Base-by-base conservation (phyloP, 768 basidiomycete genomes). In the Lentinula aciculospora region DNA sequence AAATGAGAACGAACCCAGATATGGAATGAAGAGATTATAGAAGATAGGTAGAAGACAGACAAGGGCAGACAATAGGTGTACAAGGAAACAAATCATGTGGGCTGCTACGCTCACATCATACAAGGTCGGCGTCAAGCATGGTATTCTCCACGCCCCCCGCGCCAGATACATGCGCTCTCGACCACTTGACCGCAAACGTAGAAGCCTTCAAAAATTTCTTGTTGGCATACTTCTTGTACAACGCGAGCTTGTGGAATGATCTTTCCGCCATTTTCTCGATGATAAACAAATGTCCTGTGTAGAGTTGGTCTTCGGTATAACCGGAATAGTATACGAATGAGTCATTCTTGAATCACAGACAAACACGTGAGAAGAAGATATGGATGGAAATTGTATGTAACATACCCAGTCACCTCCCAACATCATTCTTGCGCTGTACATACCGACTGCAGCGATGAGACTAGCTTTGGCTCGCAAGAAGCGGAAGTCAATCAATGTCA, bases 181-280 rank as follows among this genome's bases (percentile, higher is more conserved):
- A 87, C 86, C 86, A 89, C 57, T 88, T 81, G 66, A 89, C 78
- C 42, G 89, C 89, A 66, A 85, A 92, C 37, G 81, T 70, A 19
- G 88, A 86, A 29, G 89, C 96, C 72, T 96, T 93, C 69, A 98
- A 84, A 82, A 97, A 98, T 73, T 94, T 95, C 85, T 95, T 97
- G 80, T 91, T 83, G 45, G 93, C 85, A 72, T 98, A 99, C 77
- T 99, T 98, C 79, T 89, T 89, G 83, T 85, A 95, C 37, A 94
- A 88, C 72, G 94, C 93, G 64, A 88, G 84, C 50, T 83, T 78
- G n/a, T 83, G 77, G 71, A 98, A 98, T 63, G 84, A 83, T 6
- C 81, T 74, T 62, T 93, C 91, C 2, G 81, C 76, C 45, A 99
- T 79, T 69, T 92, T 89, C 70, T 94, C 90, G 58, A 92, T 76